Conservation (phyloP, 495 filamentous ascomycete species). For the Amniculicola lignicola region DNA sequence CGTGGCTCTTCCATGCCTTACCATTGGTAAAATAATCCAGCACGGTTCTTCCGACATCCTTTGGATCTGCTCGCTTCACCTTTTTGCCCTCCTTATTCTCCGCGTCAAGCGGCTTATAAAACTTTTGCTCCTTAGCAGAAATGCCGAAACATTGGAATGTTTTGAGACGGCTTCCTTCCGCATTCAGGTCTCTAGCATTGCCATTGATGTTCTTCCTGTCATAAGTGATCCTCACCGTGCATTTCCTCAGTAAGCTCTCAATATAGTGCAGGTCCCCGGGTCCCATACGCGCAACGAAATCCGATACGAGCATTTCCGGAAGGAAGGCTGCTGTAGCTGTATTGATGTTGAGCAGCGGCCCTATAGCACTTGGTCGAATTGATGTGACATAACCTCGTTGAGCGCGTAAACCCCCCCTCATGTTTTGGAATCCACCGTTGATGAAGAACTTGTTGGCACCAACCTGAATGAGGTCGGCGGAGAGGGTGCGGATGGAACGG, state of each 20-base stretch:
- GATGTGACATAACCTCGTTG: constrained; percentile 12
- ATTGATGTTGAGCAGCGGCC: constrained; percentile 14
- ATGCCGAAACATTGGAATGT: background rate
- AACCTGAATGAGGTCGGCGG: constrained; percentile 1
- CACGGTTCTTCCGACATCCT: no score
- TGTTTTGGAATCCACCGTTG: background rate
- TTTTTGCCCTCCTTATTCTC: no score
- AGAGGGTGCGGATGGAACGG: background rate
- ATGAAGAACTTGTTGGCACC: constrained; percentile 16
- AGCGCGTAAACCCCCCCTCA: constrained; percentile 4
- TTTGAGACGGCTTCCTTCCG: background rate
- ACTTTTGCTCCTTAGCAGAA: background rate
- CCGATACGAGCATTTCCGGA: no score
- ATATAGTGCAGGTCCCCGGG: no score
- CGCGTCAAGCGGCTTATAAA: no score
- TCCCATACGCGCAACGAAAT: no score
- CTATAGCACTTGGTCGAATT: background rate
- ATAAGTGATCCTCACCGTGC: background rate
- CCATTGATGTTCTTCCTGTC: background rate
- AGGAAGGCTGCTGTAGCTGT: constrained; percentile 11
- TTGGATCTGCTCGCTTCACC: no score
- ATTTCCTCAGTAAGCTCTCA: background rate
- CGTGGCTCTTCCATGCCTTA: no score
- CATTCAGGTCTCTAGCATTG: no score
- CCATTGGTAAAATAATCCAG: no score